A percentile compares a stretch with the other conserved stretches of the same genome.
Conservation (phyloP, 352 stramenopile species). For the Phytophthora pseudosyringae region DNA sequence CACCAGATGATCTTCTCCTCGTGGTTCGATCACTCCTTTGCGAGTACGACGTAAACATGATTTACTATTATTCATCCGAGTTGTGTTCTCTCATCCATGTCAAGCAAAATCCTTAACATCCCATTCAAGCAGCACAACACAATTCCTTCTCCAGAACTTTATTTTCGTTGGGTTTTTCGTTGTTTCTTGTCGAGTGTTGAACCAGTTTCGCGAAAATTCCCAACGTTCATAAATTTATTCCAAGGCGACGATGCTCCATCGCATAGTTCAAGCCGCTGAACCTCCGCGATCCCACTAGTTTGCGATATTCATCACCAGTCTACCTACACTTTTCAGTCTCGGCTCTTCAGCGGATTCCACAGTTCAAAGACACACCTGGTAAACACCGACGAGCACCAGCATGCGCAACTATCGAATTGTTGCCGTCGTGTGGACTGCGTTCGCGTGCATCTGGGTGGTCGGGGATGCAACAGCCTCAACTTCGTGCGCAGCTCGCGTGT, state of each 20-base stretch:
- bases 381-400: not conserved
- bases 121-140: too few species aligned
- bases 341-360: not conserved
- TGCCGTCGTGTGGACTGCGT: constrained; percentile 3
- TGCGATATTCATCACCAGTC: constrained; percentile 8
- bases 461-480: not conserved
- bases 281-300: constrained; percentile 11
- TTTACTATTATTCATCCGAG: constrained; percentile 21
- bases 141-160: not conserved
- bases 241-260: constrained; percentile 9
- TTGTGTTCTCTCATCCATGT: not conserved
- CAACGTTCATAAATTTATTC: constrained; percentile 18
- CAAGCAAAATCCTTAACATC: too few species aligned
- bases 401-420: constrained; percentile 6
- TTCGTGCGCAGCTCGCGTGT: constrained; percentile 20
- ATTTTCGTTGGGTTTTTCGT: not conserved
- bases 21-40: constrained; percentile 22
- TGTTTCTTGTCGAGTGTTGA: too few species aligned
- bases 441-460: constrained; percentile 9
- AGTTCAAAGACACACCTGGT: not conserved
- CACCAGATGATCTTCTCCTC: not conserved
- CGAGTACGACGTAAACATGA: constrained; percentile 34
- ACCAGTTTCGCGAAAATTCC: constrained; percentile 17
- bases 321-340: constrained; percentile 5
- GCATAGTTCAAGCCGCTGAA: not conserved